phyloP scores from a whole-genome alignment of 2,329 filamentous ascomycete genomes.

The Ceratocystis diversiconidia region DNA sequence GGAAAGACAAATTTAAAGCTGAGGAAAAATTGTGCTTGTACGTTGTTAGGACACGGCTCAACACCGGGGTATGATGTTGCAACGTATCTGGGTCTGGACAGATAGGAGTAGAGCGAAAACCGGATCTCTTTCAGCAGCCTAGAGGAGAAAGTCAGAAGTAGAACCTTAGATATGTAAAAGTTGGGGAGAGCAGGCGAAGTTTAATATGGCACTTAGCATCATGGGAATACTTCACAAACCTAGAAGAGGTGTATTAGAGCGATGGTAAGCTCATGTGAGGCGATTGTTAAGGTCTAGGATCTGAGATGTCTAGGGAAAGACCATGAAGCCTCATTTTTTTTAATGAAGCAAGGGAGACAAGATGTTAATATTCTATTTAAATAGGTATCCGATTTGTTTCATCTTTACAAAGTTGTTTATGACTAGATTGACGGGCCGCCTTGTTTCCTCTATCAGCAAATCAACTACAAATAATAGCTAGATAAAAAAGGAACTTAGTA shows the following conservation, averaged over 20 bases:
- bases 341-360: no score
- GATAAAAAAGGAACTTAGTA: not conserved
- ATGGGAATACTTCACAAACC: not conserved
- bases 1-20: not conserved
- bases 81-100: not conserved
- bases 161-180: not conserved
- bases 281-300: not conserved
- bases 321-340: no score
- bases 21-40: not conserved
- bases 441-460: not conserved
- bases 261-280: not conserved
- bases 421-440: not conserved
- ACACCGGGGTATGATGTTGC: not conserved
- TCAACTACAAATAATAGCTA: not conserved
- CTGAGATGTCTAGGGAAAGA: no score
- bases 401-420: not conserved
- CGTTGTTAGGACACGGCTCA: not conserved
- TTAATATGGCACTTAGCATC: not conserved
- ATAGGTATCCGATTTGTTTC: no score
- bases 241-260: not conserved
- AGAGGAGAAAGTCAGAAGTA: not conserved
- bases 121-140: not conserved
- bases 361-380: no score
- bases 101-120: not conserved
- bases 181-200: not conserved